Conservation (phyloP, 176 grass and related monocot species). For the Oryza glaberrima region DNA sequence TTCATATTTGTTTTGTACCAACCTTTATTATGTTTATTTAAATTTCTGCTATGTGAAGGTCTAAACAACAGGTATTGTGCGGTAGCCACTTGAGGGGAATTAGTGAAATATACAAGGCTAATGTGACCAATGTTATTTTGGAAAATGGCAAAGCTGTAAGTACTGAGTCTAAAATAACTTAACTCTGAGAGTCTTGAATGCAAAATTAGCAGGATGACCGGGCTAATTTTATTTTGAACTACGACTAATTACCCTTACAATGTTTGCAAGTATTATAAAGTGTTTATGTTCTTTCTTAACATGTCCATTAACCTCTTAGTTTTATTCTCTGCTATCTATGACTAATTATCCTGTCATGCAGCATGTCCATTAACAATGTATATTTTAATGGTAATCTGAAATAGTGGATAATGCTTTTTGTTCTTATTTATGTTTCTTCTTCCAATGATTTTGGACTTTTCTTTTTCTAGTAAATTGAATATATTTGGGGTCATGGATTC, state of each 20-base stretch:
- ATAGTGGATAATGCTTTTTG: too few species aligned
- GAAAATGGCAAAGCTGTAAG: too few species aligned
- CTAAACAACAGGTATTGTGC: too few species aligned
- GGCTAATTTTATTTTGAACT: conserved; percentile 23
- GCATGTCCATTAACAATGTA: background rate
- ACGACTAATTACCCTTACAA: conserved; percentile 1
- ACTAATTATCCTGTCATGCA: background rate
- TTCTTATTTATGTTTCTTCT: too few species aligned
- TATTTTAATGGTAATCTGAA: too few species aligned
- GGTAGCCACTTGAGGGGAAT: too few species aligned
- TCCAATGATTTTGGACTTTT: background rate
- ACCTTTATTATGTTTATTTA: too few species aligned
- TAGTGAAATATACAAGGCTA: too few species aligned
- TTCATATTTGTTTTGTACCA: background rate
- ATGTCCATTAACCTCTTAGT: conserved; percentile 20
- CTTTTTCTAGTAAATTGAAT: background rate
- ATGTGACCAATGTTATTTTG: too few species aligned
- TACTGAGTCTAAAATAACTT: conserved; percentile 4
- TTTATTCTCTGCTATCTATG: conserved; percentile 1
- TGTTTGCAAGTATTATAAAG: background rate
- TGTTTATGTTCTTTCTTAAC: conserved; percentile 14
- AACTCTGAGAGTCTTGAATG: background rate
- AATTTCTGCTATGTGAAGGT: too few species aligned
- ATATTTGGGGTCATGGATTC: background rate
- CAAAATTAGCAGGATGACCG: conserved; percentile 67